Conservation (phyloP, 352 stramenopile species). For the Phytophthora sp. region DNA sequence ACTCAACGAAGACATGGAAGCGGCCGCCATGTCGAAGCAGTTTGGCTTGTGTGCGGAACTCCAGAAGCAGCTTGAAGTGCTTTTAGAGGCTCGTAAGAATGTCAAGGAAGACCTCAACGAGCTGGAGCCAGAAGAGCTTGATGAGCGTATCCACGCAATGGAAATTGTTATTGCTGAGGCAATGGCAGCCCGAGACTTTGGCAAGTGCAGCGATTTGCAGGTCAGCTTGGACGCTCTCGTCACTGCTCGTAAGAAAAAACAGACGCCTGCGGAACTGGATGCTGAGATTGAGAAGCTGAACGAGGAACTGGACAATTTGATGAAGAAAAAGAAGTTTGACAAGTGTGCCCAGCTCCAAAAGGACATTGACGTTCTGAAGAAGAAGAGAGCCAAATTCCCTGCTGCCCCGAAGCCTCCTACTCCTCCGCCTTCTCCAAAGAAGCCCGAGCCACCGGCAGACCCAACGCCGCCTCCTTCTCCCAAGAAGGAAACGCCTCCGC, state of each 20-base stretch:
- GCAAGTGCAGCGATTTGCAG: slow-evolving; percentile 78
- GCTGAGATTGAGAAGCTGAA: slow-evolving; percentile 80
- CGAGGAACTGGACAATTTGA: slow-evolving; percentile 59
- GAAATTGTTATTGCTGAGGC: slow-evolving; percentile 74
- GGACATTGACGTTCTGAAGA: slow-evolving; percentile 84
- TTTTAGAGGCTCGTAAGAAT: slow-evolving; percentile 75
- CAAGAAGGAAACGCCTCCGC: slow-evolving; percentile 26
- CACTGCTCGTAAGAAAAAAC: slow-evolving; percentile 82
- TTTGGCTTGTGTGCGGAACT: slow-evolving; percentile 83
- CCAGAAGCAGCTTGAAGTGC: slow-evolving; percentile 80
- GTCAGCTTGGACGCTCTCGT: slow-evolving; percentile 72
- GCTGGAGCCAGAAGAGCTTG: slow-evolving; percentile 81
- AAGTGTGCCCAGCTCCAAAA: slow-evolving; percentile 88
- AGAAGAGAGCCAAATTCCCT: slow-evolving; percentile 65
- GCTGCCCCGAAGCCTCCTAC: slow-evolving; percentile 38
- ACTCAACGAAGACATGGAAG: slow-evolving; percentile 81
- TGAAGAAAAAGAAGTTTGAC: slow-evolving; percentile 87
- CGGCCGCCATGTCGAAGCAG: slow-evolving; percentile 74
- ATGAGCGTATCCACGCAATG: slow-evolving; percentile 77
- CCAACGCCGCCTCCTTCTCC: slow-evolving; percentile 31
- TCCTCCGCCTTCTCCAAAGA: slow-evolving; percentile 40
- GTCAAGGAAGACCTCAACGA: slow-evolving; percentile 89
- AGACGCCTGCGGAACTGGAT: slow-evolving; percentile 86
- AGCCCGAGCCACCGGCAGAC: slow-evolving; percentile 39
- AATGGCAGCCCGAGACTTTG: slow-evolving; percentile 83